Base-by-base conservation (phyloP, 1,284 basidiomycete genomes). In the Ganoderma resinaceum region DNA sequence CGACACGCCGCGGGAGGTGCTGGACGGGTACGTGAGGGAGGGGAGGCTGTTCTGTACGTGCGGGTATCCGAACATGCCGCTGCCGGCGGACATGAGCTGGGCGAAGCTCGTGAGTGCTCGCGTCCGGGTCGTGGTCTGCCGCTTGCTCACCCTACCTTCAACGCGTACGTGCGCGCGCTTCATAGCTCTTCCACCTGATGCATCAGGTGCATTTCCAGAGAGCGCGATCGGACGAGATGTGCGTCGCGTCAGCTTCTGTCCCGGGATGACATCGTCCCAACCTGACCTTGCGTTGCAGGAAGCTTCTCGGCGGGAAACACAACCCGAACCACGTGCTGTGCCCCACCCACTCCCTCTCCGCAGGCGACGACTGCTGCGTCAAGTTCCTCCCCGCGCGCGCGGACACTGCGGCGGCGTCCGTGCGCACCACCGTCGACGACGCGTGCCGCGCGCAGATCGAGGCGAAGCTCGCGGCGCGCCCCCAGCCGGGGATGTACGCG, bases 41-140 rank as follows among this genome's bases (percentile, higher is more conserved):
- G 64, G 64, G 1, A 20, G 58, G 8, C 31, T 70, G 38, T 67
- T 65, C 29, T 70, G 69, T 43, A 20, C 58, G n/a, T 70, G 66
- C 37, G 62, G 53, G 11, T 57, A 67, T 26, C 69, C 69, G n/a
- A 20, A n/a, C 0, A n/a, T 67, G 43, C 60, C 63, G 1, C 43
- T 26, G 1, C 69, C 63, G 2, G 29, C 12, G 11, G 60, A 65
- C 8, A 42, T 65, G 8, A 58, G n/a, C 18, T 70, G 62, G 62
- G 23, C 43, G 0, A 65, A 60, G 16, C 60, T 70, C 29, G 69
- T 67, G 42, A 65, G 69, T 53, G 23, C 3, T 58, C 31, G 33
- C 7, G 29, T 29, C 26, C 12, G 8, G 38, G 14, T 12, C 14
- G 2, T 14, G 23, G n/a, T 26, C 20, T 46, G 20, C n/a, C 6